A percentile compares a stretch with the other conserved stretches of the same genome.
Conservation (phyloP, 2,329 filamentous ascomycete species). For the Colletotrichum sp. region DNA sequence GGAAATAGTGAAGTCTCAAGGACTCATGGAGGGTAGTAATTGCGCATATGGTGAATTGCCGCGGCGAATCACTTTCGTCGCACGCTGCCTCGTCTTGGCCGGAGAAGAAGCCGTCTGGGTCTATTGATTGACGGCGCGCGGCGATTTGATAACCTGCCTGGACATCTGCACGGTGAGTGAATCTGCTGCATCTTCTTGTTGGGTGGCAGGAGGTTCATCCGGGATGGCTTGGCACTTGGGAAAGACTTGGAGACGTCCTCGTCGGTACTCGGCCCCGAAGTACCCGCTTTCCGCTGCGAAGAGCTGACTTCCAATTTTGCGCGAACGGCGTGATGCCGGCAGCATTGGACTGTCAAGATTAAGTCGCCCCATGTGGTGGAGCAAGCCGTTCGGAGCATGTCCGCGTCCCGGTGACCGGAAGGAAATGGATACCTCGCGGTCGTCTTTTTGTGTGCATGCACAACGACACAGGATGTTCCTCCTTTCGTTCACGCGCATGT, state of each 20-base stretch:
- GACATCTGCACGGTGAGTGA: neutral
- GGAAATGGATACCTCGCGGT: neutral
- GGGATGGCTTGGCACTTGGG: neutral
- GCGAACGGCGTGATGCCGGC: conserved; percentile 5
- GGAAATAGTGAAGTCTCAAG: neutral
- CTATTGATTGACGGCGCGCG: neutral
- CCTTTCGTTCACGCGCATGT: neutral
- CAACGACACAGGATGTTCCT: neutral
- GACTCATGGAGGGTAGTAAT: neutral
- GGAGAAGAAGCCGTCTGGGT: neutral
- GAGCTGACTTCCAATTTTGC: neutral
- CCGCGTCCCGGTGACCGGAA: neutral
- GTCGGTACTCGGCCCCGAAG: conserved; percentile 16
- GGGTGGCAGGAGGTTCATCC: neutral
- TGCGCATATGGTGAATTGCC: neutral
- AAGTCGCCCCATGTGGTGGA: conserved; percentile 9
- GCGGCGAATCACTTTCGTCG: neutral
- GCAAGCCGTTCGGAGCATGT: conserved; percentile 3
- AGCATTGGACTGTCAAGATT: neutral
- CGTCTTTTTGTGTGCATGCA: neutral
- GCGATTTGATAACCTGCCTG: neutral
- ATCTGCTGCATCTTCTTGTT: neutral
- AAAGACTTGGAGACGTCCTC: neutral
- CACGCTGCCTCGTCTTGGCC: neutral
- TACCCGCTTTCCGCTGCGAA: conserved; percentile 2